phyloP scores from a whole-genome alignment of 129 eudicot species.

The Rutidosis leptorrhynchoides region DNA sequence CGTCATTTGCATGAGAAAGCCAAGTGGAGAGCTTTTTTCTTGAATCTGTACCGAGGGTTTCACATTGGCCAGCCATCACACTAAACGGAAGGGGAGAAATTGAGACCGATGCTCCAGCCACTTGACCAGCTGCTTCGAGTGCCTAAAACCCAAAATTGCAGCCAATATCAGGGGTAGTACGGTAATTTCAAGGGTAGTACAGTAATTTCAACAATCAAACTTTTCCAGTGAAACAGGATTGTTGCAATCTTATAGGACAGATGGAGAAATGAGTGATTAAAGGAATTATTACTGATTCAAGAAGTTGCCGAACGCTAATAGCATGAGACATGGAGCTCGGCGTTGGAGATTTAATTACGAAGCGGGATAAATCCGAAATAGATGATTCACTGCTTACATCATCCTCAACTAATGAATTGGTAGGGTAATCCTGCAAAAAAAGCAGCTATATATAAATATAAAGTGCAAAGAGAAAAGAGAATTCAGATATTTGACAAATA shows the following conservation, averaged over 20 bases:
- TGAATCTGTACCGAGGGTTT: too few relatives aligned
- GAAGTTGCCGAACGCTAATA: slow-evolving; percentile 85
- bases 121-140: slow-evolving; percentile 99
- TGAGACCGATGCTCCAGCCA: slow-evolving; percentile 91
- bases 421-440: slow-evolving; percentile 56
- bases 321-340: slow-evolving; percentile 73
- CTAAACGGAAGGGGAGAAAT: slow-evolving; percentile 93
- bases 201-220: neutral
- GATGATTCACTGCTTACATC: slow-evolving; percentile 72
- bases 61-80: slow-evolving; percentile 90
- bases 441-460: neutral
- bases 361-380: slow-evolving; percentile 57
- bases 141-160: too few relatives aligned
- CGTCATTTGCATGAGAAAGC: too few relatives aligned
- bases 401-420: slow-evolving; percentile 66
- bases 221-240: neutral
- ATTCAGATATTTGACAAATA: neutral
- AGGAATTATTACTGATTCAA: slow-evolving; percentile 72
- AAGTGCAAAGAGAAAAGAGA: neutral
- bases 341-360: slow-evolving; percentile 57
- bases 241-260: slow-evolving; percentile 1
- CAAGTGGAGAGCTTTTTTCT: too few relatives aligned
- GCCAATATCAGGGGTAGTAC: too few relatives aligned
- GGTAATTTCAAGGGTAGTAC: too few relatives aligned
- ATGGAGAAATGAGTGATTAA: neutral